Conservation (phyloP, 192 early-diverging fungal species). For the Geranomyces variabilis region DNA sequence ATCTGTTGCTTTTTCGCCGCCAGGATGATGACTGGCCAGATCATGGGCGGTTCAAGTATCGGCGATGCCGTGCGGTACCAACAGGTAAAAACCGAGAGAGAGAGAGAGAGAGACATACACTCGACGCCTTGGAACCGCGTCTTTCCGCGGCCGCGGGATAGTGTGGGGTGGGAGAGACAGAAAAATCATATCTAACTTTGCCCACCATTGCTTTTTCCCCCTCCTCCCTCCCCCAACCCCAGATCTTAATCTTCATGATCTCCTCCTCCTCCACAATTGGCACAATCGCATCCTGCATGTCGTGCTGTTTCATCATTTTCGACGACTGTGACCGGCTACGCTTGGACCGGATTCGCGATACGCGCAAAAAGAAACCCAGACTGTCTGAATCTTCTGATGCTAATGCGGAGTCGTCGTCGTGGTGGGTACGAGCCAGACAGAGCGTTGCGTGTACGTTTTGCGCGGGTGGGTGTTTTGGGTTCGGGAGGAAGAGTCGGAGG, state of each 20-base stretch:
- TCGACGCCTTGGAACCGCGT: neutral
- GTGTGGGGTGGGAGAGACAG: no score
- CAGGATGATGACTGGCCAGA: conserved; percentile 82
- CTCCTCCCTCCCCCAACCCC: conserved; percentile 57
- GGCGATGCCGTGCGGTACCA: conserved; percentile 75
- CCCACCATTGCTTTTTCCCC: no score
- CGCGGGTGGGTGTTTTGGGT: no score
- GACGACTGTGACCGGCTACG: conserved; percentile 35
- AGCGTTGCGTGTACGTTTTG: no score
- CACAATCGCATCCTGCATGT: conserved; percentile 13
- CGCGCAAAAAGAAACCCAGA: neutral
- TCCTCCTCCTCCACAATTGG: conserved; percentile 70
- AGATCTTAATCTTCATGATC: conserved; percentile 88
- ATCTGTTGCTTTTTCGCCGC: no score
- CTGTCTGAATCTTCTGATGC: no score
- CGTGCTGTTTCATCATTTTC: conserved; percentile 30
- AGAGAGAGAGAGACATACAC: neutral
- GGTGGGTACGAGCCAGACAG: no score
- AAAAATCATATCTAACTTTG: neutral
- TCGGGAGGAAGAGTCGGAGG: no score
- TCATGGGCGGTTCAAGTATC: conserved; percentile 81
- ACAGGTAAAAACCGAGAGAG: neutral
- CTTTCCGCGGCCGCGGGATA: no score
- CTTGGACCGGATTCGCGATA: conserved; percentile 26
- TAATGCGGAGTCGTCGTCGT: no score